Base-by-base conservation (phyloP, 2,329 filamentous ascomycete genomes). In the Trichocomaceae sp. region DNA sequence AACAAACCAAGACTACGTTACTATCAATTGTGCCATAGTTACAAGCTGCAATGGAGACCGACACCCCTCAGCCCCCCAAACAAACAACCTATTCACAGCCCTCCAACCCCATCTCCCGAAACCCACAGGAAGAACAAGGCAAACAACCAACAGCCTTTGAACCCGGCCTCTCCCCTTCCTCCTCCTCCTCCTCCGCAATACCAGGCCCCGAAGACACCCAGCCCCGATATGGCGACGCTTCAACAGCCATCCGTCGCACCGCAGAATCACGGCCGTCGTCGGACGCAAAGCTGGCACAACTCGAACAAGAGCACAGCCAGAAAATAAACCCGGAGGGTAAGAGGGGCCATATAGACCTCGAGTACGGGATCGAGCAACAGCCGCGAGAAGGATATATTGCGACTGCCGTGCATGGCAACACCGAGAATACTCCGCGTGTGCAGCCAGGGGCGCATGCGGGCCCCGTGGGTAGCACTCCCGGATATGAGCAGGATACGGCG, bases 301-400 rank as follows among this genome's bases (percentile, higher is more conserved):
- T 66, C 1, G 51, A 58, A 2, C 48, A 52, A n/a, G 42, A 63
- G 6, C 65, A 56, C 29, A 39, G 58, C 7, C 52, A 56, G 12
- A 55, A 64, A 9, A 57, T 59, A 20, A 47, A 33, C 2, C 29
- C 54, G 15, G 55, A 64, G 54, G 61, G 61, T 10, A 55, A 52
- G 19, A 56, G 61, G 1, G 39, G 60, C 0, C 60, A 67, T 35
- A 61, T 70, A n/a, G 67, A 71, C 47, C 52, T 64, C 2, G 66
- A 68, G 29, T 70, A 72, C 37, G 69, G 69, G 0, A 64, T 71
- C 3, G 69, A 72, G 54, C 62, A 69, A 48, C 69, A 71, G 50
- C 69, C 69, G 0, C 55, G 60, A 0, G 69, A 72, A 52, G 69
- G 69, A 1, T 62, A 65, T 23, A 70, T 72, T 46, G 69, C 68